Percentiles rank a stretch among this genome's conserved stretches.
Conservation (phyloP, 805 yeast species). For the Vanderwaltozyma tropicalis region DNA sequence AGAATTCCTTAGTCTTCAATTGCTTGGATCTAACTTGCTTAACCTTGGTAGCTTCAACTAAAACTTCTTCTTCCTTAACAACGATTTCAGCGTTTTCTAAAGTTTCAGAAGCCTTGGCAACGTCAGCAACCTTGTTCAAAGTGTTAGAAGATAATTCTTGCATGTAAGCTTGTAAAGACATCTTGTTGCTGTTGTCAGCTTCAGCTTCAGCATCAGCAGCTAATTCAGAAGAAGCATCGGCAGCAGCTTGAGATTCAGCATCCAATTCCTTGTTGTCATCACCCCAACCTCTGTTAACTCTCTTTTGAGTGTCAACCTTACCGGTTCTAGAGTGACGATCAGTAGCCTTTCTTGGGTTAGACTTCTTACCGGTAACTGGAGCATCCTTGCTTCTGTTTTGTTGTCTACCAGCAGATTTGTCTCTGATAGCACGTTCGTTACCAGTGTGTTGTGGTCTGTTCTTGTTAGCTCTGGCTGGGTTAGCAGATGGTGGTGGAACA, state of each 20-base stretch:
- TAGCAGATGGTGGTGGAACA: conserved; percentile 67
- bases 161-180: conserved; percentile 80
- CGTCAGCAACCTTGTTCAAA: conserved; percentile 41
- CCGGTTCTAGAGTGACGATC: conserved; percentile 87
- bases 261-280: conserved; percentile 60
- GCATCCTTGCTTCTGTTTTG: conserved; percentile 40
- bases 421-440: conserved; percentile 79
- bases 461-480: conserved; percentile 49
- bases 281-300: conserved; percentile 82
- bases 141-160: conserved; percentile 49
- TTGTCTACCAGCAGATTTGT: conserved; percentile 58
- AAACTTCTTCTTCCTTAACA: conserved; percentile 54
- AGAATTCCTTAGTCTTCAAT: conserved; percentile 67
- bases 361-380: conserved; percentile 44
- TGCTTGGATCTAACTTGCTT: conserved; percentile 66
- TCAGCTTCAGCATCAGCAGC: conserved; percentile 40
- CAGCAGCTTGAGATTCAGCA: conserved; percentile 49
- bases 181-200: conserved; percentile 34
- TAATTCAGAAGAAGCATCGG: conserved; percentile 57
- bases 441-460: conserved; percentile 62
- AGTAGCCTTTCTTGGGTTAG: conserved; percentile 40
- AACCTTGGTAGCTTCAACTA: conserved; percentile 47
- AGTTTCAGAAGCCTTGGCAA: conserved; percentile 24
- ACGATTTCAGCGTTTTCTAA: conserved; percentile 44
- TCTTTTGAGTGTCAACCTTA: conserved; percentile 77